A percentile compares a stretch with the other conserved stretches of the same genome.
phyloP scores from a whole-genome alignment of 257 asterid species.

The Solanum lycopersicoides region DNA sequence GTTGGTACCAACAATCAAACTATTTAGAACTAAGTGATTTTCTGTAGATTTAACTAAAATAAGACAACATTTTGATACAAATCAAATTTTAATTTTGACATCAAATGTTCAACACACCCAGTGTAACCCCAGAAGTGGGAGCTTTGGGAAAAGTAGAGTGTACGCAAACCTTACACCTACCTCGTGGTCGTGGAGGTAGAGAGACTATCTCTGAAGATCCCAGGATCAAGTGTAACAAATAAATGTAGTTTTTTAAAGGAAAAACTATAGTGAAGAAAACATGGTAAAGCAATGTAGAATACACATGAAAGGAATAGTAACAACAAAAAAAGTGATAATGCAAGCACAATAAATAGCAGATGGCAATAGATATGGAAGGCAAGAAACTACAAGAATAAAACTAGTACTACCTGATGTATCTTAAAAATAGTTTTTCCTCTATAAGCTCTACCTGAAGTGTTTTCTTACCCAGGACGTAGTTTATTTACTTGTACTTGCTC shows the following conservation, averaged over 20 bases:
- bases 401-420: background rate
- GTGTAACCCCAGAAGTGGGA: background rate
- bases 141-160: background rate
- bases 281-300: background rate
- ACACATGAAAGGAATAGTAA: background rate
- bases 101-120: background rate
- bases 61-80: background rate
- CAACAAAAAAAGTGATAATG: background rate
- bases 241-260: background rate
- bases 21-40: background rate
- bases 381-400: background rate
- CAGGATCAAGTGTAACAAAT: background rate
- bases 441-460: background rate
- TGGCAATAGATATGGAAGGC: background rate
- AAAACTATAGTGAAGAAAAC: background rate
- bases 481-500: background rate
- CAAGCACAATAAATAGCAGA: background rate
- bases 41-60: background rate
- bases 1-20: background rate
- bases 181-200: background rate
- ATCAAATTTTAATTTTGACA: background rate
- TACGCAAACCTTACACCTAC: background rate
- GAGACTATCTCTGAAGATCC: background rate
- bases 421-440: background rate
- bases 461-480: background rate